Evolutionary conservation across 2,329 filamentous ascomycete genomes (phyloP).

Genomic region (Apiospora rasikravindrae): DNA sequence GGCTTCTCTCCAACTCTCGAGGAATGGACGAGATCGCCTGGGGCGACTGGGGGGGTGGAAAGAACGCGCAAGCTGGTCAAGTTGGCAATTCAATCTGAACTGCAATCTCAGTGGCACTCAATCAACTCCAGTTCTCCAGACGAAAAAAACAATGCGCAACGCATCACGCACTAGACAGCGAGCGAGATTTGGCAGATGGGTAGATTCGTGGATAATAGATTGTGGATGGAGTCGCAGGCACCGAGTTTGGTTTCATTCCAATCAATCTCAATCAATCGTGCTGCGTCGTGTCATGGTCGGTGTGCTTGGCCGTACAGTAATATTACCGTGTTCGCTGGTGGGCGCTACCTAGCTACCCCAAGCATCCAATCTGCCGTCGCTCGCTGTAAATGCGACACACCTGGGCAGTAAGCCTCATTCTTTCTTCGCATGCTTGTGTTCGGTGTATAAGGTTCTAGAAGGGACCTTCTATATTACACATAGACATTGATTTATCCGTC

Average conservation of each 20-base stretch:
- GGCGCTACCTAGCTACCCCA: neutral
- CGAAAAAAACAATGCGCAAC: neutral
- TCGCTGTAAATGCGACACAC: slow-evolving; percentile 3
- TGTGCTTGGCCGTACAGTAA: neutral
- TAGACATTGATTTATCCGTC: neutral
- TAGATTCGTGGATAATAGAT: neutral
- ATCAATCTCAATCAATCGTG: neutral
- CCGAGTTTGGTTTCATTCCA: neutral
- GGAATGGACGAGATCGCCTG: neutral
- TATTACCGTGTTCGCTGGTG: neutral
- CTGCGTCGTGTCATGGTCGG: neutral
- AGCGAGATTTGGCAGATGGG: neutral
- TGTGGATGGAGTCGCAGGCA: slow-evolving; percentile 1
- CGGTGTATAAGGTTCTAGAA: neutral
- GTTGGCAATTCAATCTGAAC: neutral
- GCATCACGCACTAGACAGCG: neutral
- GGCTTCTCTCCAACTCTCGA: too few relatives aligned
- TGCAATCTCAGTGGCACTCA: neutral
- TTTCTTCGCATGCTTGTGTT: neutral
- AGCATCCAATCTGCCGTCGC: neutral
- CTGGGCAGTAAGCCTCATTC: neutral
- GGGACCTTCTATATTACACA: too few relatives aligned
- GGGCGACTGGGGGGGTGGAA: neutral
- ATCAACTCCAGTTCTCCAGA: neutral
- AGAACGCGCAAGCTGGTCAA: slow-evolving; percentile 3